Evolutionary conservation across 495 filamentous ascomycete species (phyloP), one percentile per base, ranked within the genome.

Genomic region (Trichoderma asperelloides): DNA sequence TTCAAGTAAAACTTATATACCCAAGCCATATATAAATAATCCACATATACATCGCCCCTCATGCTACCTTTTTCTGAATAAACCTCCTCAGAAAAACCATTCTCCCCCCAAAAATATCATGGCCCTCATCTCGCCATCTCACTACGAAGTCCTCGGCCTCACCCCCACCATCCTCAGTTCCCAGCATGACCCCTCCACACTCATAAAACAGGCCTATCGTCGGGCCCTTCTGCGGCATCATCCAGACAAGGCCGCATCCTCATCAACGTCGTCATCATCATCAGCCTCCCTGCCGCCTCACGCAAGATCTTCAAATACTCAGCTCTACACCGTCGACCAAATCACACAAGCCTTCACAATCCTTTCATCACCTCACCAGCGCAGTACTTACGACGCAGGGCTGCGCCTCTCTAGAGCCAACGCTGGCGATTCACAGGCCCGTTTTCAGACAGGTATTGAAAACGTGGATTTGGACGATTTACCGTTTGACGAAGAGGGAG

Each of bases 401-500:
- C 79, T 89, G 37, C 64, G 64, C 3, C 64, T 65, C 3, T 7
- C 40, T n/a, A 60, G 55, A 18, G 27, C 64, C 3, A 45, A 41
- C 3, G 41, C n/a, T 23, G 43, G 49, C 11, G 64, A 28, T 13
- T n/a, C 21, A 16, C 33, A 43, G 8, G 30, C 30, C 8, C 74
- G 75, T 1, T 87, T 87, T 72, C 86, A 86, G 67, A 89, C 88
- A 0, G 91, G 90, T 2, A 75, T 92, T 39, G 91, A 96, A 74
- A 84, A 84, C 1, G 82, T 95, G n/a, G 93, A 97, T 78, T 77
- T 97, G 27, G 92, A 95, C 73, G 91, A 92, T 70, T 75, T 96
- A 37, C 75, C 69, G 1, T 87, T 78, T 68, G 85, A 89, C 66
- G 83, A 86, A 30, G 68, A 63, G 21, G 70, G 68, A 27, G 72